phyloP scores from a whole-genome alignment of 2,329 filamentous ascomycete genomes.

The Epichloe elymi region DNA sequence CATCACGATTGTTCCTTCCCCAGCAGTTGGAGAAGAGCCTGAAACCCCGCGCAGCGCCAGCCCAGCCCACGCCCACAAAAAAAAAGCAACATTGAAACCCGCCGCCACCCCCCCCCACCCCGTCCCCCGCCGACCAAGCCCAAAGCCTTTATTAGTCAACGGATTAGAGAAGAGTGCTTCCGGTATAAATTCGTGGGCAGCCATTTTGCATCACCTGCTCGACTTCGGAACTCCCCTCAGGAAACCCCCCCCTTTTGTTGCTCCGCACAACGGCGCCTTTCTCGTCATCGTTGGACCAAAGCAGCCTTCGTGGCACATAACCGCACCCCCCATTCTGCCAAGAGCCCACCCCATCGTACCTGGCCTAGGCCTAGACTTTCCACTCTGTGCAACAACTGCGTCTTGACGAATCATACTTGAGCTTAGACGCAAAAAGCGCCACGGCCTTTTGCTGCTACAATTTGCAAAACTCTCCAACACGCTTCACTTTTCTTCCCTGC shows the following conservation, averaged over 20 bases:
- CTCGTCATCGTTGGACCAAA: no score
- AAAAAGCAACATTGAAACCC: not conserved
- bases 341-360: not conserved
- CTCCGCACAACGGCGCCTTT: no score
- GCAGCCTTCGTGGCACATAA: no score
- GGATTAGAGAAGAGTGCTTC: constrained; percentile 15
- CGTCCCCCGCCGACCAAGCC: constrained; percentile 8
- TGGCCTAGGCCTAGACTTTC: constrained; percentile 1
- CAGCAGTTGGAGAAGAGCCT: not conserved
- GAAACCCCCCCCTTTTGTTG: no score
- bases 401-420: constrained; percentile 3
- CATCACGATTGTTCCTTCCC: not conserved
- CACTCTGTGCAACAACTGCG: constrained; percentile 2
- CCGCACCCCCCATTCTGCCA: not conserved
- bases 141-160: constrained; percentile 5
- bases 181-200: constrained; percentile 22
- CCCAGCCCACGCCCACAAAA: not conserved
- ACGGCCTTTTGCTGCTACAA: constrained; percentile 3
- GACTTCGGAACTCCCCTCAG: not conserved
- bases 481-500: not conserved
- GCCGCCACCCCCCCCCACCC: not conserved
- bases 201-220: constrained; percentile 9
- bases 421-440: constrained; percentile 1
- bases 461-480: not conserved
- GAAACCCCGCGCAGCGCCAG: not conserved